These are phyloP conservation scores for Blastosporella zonata DNA, from an alignment of 1,284 basidiomycete genomes.

Conservation along the genomic window DNA sequence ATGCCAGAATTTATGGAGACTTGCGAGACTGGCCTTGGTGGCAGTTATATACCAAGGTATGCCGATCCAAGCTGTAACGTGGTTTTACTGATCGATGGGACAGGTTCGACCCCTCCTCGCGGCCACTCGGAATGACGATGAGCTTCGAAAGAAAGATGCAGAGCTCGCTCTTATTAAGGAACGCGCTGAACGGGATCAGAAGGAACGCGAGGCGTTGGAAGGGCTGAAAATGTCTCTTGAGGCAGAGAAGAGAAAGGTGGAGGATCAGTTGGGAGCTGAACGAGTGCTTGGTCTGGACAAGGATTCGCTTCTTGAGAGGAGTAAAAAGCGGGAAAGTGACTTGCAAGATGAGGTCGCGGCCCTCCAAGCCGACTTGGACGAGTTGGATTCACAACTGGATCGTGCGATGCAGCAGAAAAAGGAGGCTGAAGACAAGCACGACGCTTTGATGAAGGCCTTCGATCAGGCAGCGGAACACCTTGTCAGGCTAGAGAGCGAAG, in stretches of 20 bases:
- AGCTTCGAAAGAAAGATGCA: constrained; percentile 84
- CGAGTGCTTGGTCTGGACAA: constrained; percentile 81
- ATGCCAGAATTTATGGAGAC: constrained; percentile 88
- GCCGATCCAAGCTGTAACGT: constrained; percentile 3
- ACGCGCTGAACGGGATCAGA: constrained; percentile 80
- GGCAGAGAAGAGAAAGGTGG: constrained; percentile 78
- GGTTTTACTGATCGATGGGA: constrained; percentile 8
- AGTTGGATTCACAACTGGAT: constrained; percentile 84
- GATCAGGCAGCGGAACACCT: constrained; percentile 84
- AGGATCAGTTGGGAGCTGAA: constrained; percentile 82
- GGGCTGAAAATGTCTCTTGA: constrained; percentile 77
- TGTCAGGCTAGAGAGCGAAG: constrained; percentile 74
- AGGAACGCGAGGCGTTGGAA: constrained; percentile 77
- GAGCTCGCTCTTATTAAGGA: constrained; percentile 85
- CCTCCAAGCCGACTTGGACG: constrained; percentile 81
- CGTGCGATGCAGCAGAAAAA: constrained; percentile 74
- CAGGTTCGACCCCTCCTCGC: constrained; percentile 89
- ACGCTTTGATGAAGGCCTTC: constrained; percentile 68
- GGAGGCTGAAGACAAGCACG: constrained; percentile 76
- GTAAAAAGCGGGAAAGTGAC: constrained; percentile 81
- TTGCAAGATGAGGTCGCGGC: constrained; percentile 84
- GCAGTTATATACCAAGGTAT: constrained; percentile 92
- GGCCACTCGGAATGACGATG: constrained; percentile 91
- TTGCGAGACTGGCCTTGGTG: constrained; percentile 99
- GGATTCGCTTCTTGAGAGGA: constrained; percentile 80